Evolutionary conservation across 352 stramenopile species (phyloP), one percentile per base, ranked within the genome.

Genomic region (Phytophthora cactorum): DNA sequence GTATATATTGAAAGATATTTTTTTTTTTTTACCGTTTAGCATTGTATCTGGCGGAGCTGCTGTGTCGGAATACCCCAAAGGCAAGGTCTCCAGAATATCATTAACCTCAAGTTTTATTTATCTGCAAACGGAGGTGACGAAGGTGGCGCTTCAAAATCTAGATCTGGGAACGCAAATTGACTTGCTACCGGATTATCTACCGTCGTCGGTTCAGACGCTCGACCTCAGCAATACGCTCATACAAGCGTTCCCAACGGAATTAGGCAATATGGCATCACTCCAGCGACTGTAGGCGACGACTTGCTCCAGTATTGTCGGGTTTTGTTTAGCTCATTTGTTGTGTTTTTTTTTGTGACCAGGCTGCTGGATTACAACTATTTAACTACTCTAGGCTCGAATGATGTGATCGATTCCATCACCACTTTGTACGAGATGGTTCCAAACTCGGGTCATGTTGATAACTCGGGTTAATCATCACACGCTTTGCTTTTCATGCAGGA

Each of bases 281-380:
- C 53, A 60, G 53, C 53, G 41, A 44, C 27, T 60, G 53, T 60
- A 43, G 6, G 53, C 52, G 50, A 44, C 34, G 5, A 1, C 27
- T 53, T 53, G 28, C 2, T 39, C 10, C 22, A 34, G 22, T 14
- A 22, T 0, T 29, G 22, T 43, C 11, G 36, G 9, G 12, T 28
- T 31, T 41, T 29, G 50, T 51, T 51, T 45, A 25, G 41, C 28
- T 10, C 27, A 15, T 28, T 22, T 27, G 49, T 22, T 62, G 11
- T 17, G 5, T 36, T 50, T 5, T 50, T 28, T n/a, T 22, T n/a
- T 5, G 8, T 34, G 51, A 31, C 9, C 34, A 63, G 56, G 15
- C 14, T 63, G 7, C 34, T 64, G 56, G 45, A 64, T 29, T 50
- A 64, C 45, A 64, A 56, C 31, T 64, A 51, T 56, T 57, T 56